Percentiles rank a stretch among this genome's conserved stretches.
Conservation (phyloP, 331 rosid genomes). For the Rhamnella rubrinervis region DNA sequence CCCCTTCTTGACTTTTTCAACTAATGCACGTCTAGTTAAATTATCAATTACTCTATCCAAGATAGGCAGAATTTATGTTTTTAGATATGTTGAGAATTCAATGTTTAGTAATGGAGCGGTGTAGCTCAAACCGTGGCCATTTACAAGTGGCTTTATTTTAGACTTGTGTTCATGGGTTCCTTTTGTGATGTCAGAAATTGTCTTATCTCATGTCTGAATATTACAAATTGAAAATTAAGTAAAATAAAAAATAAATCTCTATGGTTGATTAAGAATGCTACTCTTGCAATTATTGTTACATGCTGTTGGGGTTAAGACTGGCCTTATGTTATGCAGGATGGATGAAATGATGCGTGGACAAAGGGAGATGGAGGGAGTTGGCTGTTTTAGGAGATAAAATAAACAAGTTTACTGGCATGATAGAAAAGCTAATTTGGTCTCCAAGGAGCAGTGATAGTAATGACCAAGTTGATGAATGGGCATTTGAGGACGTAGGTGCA, state of each 20-base stretch:
- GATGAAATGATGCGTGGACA: conserved; percentile 99
- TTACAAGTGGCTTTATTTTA: no score
- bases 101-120: no score
- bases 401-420: conserved; percentile 90
- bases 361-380: conserved; percentile 97
- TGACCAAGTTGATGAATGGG: conserved; percentile 74
- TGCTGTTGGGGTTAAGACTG: conserved; percentile 15
- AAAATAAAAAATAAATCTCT: no score
- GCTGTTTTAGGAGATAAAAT: conserved; percentile 89
- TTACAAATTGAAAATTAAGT: no score
- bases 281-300: no score
- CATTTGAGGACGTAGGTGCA: conserved; percentile 80
- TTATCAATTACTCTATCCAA: background rate
- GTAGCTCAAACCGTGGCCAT: no score
- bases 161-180: no score
- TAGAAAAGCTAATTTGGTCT: conserved; percentile 96
- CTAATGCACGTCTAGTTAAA: no score
- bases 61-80: background rate
- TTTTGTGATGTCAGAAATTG: no score
- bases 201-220: no score
- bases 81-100: background rate
- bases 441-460: conserved; percentile 64
- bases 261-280: no score
- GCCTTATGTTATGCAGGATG: conserved; percentile 59
- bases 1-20: no score